A percentile compares a stretch with the other conserved stretches of the same genome.
Conservation (phyloP, 768 basidiomycete genomes). For the Auricularia heimuer region DNA sequence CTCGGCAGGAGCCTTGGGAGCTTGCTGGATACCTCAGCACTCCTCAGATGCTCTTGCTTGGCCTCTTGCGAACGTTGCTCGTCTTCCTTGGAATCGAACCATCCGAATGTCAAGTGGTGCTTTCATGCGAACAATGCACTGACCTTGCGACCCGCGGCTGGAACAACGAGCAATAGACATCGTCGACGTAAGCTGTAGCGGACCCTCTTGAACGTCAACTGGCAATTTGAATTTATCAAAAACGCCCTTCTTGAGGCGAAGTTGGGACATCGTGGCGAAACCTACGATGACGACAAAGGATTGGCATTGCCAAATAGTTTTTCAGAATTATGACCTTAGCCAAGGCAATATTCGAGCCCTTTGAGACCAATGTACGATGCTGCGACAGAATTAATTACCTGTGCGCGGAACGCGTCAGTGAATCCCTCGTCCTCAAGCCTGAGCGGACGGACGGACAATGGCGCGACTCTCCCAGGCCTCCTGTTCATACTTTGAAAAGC, state of each 20-base stretch:
- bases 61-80: slow-evolving; percentile 70
- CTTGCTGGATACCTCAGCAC: slow-evolving; percentile 67
- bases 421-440: no score
- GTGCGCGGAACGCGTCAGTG: no score
- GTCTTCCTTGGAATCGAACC: slow-evolving; percentile 72
- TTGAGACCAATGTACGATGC: slow-evolving; percentile 94
- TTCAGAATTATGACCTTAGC: slow-evolving; percentile 44
- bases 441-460: slow-evolving; percentile 12
- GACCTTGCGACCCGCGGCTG: slow-evolving; percentile 53
- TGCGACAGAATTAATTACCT: slow-evolving; percentile 84
- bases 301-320: not conserved
- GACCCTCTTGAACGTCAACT: slow-evolving; percentile 90
- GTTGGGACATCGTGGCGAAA: no score
- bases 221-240: slow-evolving; percentile 94
- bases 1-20: not conserved
- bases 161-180: slow-evolving; percentile 90
- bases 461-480: slow-evolving; percentile 47
- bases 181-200: slow-evolving; percentile 51
- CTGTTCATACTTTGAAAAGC: slow-evolving; percentile 27
- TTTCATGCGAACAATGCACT: slow-evolving; percentile 1
- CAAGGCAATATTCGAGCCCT: slow-evolving; percentile 89
- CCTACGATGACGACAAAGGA: no score
- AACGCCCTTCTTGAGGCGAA: slow-evolving; percentile 86
- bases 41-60: slow-evolving; percentile 82
- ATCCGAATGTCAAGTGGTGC: not conserved